Conservation (phyloP, 73 alveolate genomes). For the Blepharisma stoltei region DNA sequence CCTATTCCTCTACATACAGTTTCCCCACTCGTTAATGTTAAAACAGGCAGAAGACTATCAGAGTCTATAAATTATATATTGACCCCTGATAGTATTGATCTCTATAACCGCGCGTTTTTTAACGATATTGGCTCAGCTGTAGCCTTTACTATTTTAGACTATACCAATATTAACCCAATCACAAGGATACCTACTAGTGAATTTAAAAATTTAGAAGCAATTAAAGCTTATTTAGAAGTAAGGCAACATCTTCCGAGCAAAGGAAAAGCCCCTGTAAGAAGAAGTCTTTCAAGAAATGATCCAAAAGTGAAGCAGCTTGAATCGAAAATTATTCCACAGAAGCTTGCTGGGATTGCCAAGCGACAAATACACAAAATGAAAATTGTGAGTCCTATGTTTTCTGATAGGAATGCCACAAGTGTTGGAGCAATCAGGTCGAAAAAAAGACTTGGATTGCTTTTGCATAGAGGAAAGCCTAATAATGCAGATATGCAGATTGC, state of each 20-base stretch:
- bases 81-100: neutral
- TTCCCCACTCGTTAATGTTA: neutral
- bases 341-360: neutral
- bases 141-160: slow-evolving; percentile 19
- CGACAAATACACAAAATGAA: slow-evolving; percentile 23
- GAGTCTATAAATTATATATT: neutral
- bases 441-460: too few species aligned
- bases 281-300: too few species aligned
- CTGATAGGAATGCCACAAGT: too few species aligned
- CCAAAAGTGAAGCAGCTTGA: too few species aligned
- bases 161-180: slow-evolving; percentile 23
- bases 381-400: neutral
- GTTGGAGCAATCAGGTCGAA: too few species aligned
- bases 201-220: slow-evolving; percentile 29
- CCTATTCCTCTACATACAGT: neutral
- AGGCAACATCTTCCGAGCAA: too few species aligned
- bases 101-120: slow-evolving; percentile 5
- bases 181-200: slow-evolving; percentile 30
- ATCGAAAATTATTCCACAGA: too few species aligned
- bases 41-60: slow-evolving; percentile 12
- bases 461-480: too few species aligned
- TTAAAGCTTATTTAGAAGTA: neutral
- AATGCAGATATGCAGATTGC: too few species aligned
- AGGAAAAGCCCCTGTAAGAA: too few species aligned
- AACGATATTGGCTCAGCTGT: slow-evolving; percentile 31